Evolutionary conservation across 164 flowering plant species (phyloP), one percentile per base, ranked within the genome.

Genomic region (Magnolia officinalis): DNA sequence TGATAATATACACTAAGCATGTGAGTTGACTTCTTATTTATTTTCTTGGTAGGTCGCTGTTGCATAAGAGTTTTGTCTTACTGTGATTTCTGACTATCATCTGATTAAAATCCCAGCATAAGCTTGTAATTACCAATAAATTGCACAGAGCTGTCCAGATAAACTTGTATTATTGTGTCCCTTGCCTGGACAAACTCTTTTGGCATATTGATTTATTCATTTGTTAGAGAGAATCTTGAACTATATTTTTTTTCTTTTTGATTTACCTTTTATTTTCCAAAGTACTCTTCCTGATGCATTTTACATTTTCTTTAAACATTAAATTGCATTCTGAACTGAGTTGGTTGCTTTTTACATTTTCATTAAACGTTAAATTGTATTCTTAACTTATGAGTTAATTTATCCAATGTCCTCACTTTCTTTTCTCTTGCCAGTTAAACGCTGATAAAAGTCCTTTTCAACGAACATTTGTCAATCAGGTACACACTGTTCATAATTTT

Each of bases 391-490:
- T 65, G 68, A 50, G 1, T 20, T 49, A 29, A 64, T 29, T 75
- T 75, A 20, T 49, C 16, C n/a, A 50, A 45, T 75, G 68, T 20
- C 31, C 66, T 71, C 18, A 66, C 73, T 55, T 75, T 73, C 71
- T 71, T 66, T 75, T 67, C 29, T 23, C 5, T 72, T 86, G 72
- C 81, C 93, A 96, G 99, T 87, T 96, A 81, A 96, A 96, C 86
- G 88, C 87, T 49, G 97, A 91, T 70, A 96, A 94, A 83, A 96
- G 99, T 76, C 99, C 99, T 59, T 96, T 96, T 79, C 99, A 94
- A 75, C 79, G 99, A 78, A 94, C 97, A 52, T 96, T 93, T 87
- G 99, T 89, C 71, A 93, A 91, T 83, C 99, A 96, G 99, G 99
- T 96, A 84, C 79, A 71, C 31, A 45, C 31, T 61, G 65, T 55